Base-by-base conservation (phyloP, 2,329 filamentous ascomycete genomes). In the Triangularia verruculosa region DNA sequence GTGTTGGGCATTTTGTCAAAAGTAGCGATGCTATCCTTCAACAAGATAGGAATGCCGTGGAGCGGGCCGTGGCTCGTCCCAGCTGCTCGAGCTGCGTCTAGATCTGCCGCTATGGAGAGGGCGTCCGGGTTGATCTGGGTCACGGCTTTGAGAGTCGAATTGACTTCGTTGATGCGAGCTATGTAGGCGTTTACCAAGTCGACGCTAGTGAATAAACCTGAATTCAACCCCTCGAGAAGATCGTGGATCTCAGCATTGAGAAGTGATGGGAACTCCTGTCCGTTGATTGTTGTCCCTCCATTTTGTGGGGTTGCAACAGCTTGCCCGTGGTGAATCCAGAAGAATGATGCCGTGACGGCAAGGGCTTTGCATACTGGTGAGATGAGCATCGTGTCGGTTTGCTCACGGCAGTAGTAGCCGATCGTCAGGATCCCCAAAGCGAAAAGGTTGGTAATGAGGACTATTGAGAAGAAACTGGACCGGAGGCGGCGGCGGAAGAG, bases 11-110 rank as follows among this genome's bases (percentile, higher is more conserved):
- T 87, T 64, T 78, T 72, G 70, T 89, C 86, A 1, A 75, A 72
- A 0, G 87, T 89, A 13, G 83, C 86, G 57, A 90, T 88, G 70
- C 87, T 89, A 74, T 88, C 84, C 73, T 90, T 90, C 75, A 90
- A 78, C 4, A 89, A 74, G 24, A 90, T 82, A 0, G 87, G 88
- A 3, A 90, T 80, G 5, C 88, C 87, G 70, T 90, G 86, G 0
- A 89, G 77, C 1, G 85, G 84, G 0, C 82, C 74, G 20, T 67
- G 28, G 20, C 65, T 53, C 4, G 66, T 65, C 24, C 70, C 69
- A 3, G 43, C 30, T 1, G 59, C 59, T 63, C 72, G 69, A 59
- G 73, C 67, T 7, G 64, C 61, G 58, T 81, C 79, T 4, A 78
- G 66, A 1, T 70, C 63, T 1, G 67, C 69, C 0, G 80, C 79